Evolutionary conservation across 768 basidiomycete genomes (phyloP), one percentile per base, ranked within the genome.

Genomic region (Kockovaella imperatae): DNA sequence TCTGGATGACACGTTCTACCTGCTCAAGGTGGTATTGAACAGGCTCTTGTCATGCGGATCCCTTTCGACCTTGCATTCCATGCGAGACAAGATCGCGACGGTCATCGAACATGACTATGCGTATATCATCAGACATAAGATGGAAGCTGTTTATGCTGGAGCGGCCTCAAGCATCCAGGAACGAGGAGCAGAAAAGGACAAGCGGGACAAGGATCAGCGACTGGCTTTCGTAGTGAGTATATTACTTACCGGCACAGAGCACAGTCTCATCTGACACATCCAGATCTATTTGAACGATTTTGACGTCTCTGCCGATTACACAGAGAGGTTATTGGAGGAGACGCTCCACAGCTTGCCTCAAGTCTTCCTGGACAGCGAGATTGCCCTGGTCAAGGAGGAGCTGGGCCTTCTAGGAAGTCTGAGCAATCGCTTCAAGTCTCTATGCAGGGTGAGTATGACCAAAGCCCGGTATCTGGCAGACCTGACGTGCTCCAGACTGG

Each of bases 241-340:
- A 14, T 56, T 38, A 42, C 35, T 35, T 21, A 10, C 21, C 13
- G 4, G 3, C 13, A 15, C 6, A 11, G 10, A 38, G 3, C 20
- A 11, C 29, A 15, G 50, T 25, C 17, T 10, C 4, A 35, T 24
- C 23, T 29, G 41, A 30, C 14, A 25, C 6, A 14, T 5, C 10
- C 35, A 97, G 93, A 83, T 83, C 29, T 78, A 86, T 36, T 75
- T 97, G 42, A 99, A 99, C 66, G 89, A 99, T 69, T 76, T 99
- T n/a, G 90, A 96, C 67, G 70, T 89, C 15, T 96, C 91, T 2
- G 82, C 82, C 3, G 84, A 81, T 5, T 90, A 99, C 72, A 79
- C 91, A 69, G 87, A 91, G 44, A 80, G 85, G 39, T 75, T 99
- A 18, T 72, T 81, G 4, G 67, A 71, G 14, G 56, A 69, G 18